phyloP scores from a whole-genome alignment of 2,329 filamentous ascomycete species.

The Aspergillus pseudoviridinutans region DNA sequence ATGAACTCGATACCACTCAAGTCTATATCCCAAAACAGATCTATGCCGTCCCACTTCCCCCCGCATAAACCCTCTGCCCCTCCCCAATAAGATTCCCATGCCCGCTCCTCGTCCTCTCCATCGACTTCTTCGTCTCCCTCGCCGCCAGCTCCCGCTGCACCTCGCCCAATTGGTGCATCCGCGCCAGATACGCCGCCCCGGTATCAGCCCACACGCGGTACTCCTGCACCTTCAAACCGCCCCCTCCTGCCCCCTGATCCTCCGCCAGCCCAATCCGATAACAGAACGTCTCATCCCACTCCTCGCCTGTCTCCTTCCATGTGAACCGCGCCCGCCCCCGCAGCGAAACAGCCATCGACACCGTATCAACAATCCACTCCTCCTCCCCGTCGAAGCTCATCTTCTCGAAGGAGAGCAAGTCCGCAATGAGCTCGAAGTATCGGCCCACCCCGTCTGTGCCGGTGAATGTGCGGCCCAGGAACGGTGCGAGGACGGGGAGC shows the following conservation, averaged over 20 bases:
- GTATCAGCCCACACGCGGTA: constrained; percentile 45
- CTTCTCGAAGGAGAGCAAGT: constrained; percentile 29
- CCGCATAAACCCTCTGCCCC: constrained; percentile 18
- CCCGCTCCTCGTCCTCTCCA: constrained; percentile 6
- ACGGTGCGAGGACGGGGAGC: constrained; percentile 38
- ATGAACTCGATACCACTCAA: neutral
- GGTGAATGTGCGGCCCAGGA: constrained; percentile 40
- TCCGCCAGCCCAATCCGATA: constrained; percentile 36
- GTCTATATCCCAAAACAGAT: neutral
- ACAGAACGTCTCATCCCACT: constrained; percentile 40
- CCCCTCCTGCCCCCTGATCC: constrained; percentile 14
- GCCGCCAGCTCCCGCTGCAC: constrained; percentile 3
- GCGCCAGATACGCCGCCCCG: constrained; percentile 42
- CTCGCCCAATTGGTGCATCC: constrained; percentile 20
- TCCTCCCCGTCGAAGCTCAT: constrained; percentile 36
- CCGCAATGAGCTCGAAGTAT: constrained; percentile 36
- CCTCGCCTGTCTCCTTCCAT: constrained; percentile 31
- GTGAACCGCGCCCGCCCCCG: constrained; percentile 33
- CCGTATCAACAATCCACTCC: constrained; percentile 36
- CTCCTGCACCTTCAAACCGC: constrained; percentile 30
- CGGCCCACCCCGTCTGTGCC: constrained; percentile 30
- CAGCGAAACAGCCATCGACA: constrained; percentile 28
- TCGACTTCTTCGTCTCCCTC: constrained; percentile 4
- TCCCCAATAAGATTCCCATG: constrained; percentile 15
- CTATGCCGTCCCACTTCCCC: constrained; percentile 9